Evolutionary conservation across 495 filamentous ascomycete genomes (phyloP).

Genomic region (Penicillium herquei): DNA sequence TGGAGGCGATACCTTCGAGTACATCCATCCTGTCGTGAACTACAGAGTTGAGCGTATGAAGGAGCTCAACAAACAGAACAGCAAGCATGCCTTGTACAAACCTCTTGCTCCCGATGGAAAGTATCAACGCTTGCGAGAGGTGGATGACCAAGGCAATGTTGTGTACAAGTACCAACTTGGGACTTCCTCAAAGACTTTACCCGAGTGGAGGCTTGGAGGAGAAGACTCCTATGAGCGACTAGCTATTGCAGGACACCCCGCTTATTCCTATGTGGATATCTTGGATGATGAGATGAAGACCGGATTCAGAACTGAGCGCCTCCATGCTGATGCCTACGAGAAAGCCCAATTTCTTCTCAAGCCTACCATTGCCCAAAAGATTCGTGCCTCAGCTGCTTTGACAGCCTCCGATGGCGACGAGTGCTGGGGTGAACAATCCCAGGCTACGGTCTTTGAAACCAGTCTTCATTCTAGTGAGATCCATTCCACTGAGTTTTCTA

Average conservation of each 20-base stretch:
- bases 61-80: slow-evolving; percentile 2
- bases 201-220: slow-evolving; percentile 23
- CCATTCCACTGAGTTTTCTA: not conserved
- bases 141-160: slow-evolving; percentile 7
- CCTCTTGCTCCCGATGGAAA: slow-evolving; percentile 7
- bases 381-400: not conserved
- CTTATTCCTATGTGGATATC: slow-evolving; percentile 20
- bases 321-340: not conserved
- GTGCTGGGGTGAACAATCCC: slow-evolving; percentile 6
- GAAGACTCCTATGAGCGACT: slow-evolving; percentile 22
- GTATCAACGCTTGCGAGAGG: slow-evolving; percentile 10
- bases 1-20: slow-evolving; percentile 12
- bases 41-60: slow-evolving; percentile 13
- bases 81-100: slow-evolving; percentile 6
- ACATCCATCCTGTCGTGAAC: slow-evolving; percentile 13
- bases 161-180: slow-evolving; percentile 18
- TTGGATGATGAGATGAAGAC: slow-evolving; percentile 17
- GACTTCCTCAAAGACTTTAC: not conserved
- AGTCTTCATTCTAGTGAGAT: not conserved
- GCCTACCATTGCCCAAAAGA: not conserved
- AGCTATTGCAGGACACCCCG: slow-evolving; percentile 13
- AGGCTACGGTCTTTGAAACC: not conserved
- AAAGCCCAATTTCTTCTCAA: not conserved
- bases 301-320: slow-evolving; percentile 14
- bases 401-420: not conserved